Percentiles rank a stretch among this genome's conserved stretches.
Evolutionary conservation across 352 stramenopile genomes (phyloP).

Genomic region (Phytophthora macrochlamydospora): DNA sequence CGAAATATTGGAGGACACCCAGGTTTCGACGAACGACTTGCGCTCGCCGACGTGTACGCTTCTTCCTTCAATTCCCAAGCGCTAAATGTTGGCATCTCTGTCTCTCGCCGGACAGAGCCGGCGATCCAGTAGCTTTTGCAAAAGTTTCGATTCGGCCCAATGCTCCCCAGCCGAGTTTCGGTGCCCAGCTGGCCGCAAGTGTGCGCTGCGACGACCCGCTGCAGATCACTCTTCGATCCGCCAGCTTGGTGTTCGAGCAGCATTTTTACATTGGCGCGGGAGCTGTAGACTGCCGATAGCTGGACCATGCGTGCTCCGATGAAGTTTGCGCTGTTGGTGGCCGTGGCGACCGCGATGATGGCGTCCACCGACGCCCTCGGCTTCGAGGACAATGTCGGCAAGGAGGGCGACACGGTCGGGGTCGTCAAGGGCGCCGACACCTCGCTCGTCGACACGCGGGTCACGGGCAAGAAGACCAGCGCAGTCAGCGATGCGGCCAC

Average conservation of each 20-base stretch:
- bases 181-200: slow-evolving; percentile 18
- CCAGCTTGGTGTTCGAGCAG: slow-evolving; percentile 28
- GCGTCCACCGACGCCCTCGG: slow-evolving; percentile 19
- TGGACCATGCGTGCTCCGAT: slow-evolving; percentile 23
- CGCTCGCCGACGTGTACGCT: background rate
- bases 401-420: slow-evolving; percentile 26
- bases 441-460: slow-evolving; percentile 18
- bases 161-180: background rate
- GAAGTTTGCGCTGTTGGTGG: slow-evolving; percentile 34
- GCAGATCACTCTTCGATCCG: slow-evolving; percentile 24
- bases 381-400: slow-evolving; percentile 30
- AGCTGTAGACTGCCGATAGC: background rate
- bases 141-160: too few relatives aligned
- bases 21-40: background rate
- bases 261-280: slow-evolving; percentile 7
- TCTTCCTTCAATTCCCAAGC: slow-evolving; percentile 5
- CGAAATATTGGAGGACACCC: background rate
- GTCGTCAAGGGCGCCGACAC: slow-evolving; percentile 26
- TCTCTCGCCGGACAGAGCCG: background rate
- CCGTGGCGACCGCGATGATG: slow-evolving; percentile 26
- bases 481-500: background rate
- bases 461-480: slow-evolving; percentile 18
- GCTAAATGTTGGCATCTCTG: slow-evolving; percentile 24
- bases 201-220: background rate
- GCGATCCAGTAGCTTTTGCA: background rate